Evolutionary conservation across 2,329 filamentous ascomycete species (phyloP).

Genomic region (Aschersonia sp.): DNA sequence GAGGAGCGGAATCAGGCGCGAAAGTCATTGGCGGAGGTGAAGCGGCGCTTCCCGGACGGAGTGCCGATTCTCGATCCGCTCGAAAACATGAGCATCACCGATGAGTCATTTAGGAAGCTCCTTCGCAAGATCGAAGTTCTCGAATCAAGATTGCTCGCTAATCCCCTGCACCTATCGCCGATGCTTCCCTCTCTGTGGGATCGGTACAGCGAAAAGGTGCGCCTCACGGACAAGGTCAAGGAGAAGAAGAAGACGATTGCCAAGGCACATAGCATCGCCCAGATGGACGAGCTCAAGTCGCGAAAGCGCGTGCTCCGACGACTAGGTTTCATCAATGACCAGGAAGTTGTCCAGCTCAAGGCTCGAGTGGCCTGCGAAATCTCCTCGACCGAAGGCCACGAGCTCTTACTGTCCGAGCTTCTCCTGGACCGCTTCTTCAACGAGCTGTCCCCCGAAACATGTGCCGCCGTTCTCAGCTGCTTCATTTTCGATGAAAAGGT

Average conservation of each 20-base stretch:
- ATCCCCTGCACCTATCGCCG: slow-evolving; percentile 83
- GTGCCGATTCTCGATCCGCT: slow-evolving; percentile 81
- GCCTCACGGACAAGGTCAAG: slow-evolving; percentile 66
- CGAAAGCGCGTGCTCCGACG: slow-evolving; percentile 90
- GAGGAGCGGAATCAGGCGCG: slow-evolving; percentile 54
- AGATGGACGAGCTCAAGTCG: slow-evolving; percentile 91
- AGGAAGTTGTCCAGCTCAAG: slow-evolving; percentile 91
- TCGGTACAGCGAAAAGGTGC: slow-evolving; percentile 71
- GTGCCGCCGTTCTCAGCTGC: slow-evolving; percentile 73
- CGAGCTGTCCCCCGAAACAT: slow-evolving; percentile 75
- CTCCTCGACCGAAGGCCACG: slow-evolving; percentile 78
- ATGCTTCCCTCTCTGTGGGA: slow-evolving; percentile 73
- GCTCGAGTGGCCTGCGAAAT: slow-evolving; percentile 96
- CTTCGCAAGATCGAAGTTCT: slow-evolving; percentile 93
- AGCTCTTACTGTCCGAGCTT: slow-evolving; percentile 81
- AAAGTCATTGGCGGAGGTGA: slow-evolving; percentile 62
- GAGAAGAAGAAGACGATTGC: slow-evolving; percentile 74
- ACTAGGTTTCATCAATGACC: slow-evolving; percentile 88
- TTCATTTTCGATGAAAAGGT: slow-evolving; percentile 98
- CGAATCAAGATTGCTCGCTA: slow-evolving; percentile 75
- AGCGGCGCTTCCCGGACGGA: slow-evolving; percentile 82
- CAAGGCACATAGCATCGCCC: slow-evolving; percentile 73
- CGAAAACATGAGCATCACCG: slow-evolving; percentile 88
- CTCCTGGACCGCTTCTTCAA: slow-evolving; percentile 98
- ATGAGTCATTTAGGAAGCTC: slow-evolving; percentile 86